Conservation (phyloP, 495 filamentous ascomycete species). For the Aspergillus saccharolyticus region DNA sequence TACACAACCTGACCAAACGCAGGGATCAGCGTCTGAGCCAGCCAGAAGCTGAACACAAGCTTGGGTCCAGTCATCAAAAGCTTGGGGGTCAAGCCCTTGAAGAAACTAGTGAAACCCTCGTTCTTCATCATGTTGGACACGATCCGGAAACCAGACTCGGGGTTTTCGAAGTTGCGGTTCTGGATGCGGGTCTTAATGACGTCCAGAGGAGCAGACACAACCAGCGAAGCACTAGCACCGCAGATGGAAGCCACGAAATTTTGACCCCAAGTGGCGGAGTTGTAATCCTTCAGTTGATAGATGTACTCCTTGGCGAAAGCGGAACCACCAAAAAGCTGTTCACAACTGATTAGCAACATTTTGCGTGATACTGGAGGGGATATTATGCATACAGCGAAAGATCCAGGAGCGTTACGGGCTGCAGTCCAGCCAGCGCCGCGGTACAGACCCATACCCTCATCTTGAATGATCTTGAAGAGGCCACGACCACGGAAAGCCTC, state of each 20-base stretch:
- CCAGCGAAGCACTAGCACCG: slow-evolving; percentile 83
- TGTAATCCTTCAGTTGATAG: slow-evolving; percentile 84
- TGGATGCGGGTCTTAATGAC: slow-evolving; percentile 99
- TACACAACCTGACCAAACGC: slow-evolving; percentile 59
- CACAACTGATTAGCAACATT: slow-evolving; percentile 14
- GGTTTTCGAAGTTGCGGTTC: slow-evolving; percentile 98
- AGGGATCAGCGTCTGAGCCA: slow-evolving; percentile 89
- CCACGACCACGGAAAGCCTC: slow-evolving; percentile 95
- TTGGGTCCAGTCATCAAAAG: slow-evolving; percentile 98
- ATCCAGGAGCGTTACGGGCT: slow-evolving; percentile 92
- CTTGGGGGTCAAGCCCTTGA: slow-evolving; percentile 97
- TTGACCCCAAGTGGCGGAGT: slow-evolving; percentile 86
- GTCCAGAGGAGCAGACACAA: slow-evolving; percentile 93
- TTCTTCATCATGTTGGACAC: slow-evolving; percentile 83
- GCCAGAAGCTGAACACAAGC: slow-evolving; percentile 99
- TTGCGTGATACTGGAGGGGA: slow-evolving; percentile 3
- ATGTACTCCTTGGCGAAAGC: slow-evolving; percentile 98
- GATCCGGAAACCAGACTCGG: slow-evolving; percentile 88
- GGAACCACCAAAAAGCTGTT: slow-evolving; percentile 91
- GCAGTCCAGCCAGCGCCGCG: slow-evolving; percentile 97
- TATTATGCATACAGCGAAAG: slow-evolving; percentile 78
- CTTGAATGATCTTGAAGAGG: slow-evolving; percentile 78
- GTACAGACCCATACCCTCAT: slow-evolving; percentile 96
- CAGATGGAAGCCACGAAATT: slow-evolving; percentile 97
- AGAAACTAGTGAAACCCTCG: slow-evolving; percentile 82